Percentiles rank a stretch among this genome's conserved stretches.
phyloP scores from a whole-genome alignment of 768 basidiomycete genomes.

The Mycena sanguinolenta region DNA sequence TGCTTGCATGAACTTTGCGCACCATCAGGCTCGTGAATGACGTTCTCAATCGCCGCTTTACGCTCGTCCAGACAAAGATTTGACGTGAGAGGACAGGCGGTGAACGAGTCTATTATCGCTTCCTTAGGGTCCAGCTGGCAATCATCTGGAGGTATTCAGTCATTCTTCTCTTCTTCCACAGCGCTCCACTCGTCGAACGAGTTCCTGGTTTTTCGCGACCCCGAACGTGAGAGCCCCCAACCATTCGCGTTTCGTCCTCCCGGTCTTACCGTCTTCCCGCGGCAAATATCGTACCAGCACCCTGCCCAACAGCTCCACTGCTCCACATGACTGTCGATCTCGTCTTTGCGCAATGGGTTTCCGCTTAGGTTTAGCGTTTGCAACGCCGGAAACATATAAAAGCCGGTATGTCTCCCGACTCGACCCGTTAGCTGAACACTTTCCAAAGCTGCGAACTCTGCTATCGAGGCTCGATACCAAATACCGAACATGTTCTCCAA shows the following conservation, averaged over 20 bases:
- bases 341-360: background rate
- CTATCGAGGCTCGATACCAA: background rate
- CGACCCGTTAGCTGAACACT: background rate
- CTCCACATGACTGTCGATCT: background rate
- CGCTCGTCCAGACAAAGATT: background rate
- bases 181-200: background rate
- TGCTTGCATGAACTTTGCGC: background rate
- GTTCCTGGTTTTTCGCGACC: background rate
- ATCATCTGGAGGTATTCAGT: background rate
- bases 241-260: background rate
- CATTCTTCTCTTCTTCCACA: background rate
- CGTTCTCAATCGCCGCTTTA: slow-evolving; percentile 1
- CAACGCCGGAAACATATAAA: background rate
- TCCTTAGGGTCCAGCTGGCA: background rate
- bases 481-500: slow-evolving; percentile 1
- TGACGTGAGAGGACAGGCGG: background rate
- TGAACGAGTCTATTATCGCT: background rate
- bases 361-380: background rate
- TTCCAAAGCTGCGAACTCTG: background rate
- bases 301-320: background rate
- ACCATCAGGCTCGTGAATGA: background rate
- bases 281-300: background rate
- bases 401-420: background rate
- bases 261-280: background rate
- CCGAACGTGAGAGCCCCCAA: background rate